Percentiles rank a stretch among this genome's conserved stretches.
phyloP scores from a whole-genome alignment of 2,329 filamentous ascomycete genomes.

The Pseudopithomyces chartarum region DNA sequence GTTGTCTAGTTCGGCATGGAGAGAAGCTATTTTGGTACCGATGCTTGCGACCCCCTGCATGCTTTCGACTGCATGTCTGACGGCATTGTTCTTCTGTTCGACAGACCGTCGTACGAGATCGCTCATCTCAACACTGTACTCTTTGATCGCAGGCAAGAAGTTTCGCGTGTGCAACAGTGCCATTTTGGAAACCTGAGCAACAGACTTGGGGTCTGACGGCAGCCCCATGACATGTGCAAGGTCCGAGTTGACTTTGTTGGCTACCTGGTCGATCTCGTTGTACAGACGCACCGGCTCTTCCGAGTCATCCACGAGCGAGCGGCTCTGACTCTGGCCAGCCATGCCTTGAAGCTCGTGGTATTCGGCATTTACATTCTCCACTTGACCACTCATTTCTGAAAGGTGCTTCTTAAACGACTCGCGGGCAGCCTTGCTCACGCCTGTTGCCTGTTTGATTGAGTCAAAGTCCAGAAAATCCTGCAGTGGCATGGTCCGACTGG shows the following conservation, averaged over 20 bases:
- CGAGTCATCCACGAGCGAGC: constrained; percentile 61
- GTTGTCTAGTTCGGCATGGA: constrained; percentile 73
- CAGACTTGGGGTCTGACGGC: constrained; percentile 67
- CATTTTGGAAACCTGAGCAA: constrained; percentile 67
- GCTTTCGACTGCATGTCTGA: constrained; percentile 68
- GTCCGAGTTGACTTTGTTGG: constrained; percentile 85
- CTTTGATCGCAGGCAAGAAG: constrained; percentile 64
- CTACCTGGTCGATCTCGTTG: constrained; percentile 83
- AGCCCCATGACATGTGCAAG: constrained; percentile 77
- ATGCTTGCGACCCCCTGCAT: constrained; percentile 85
- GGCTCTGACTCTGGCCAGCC: constrained; percentile 53
- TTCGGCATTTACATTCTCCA: constrained; percentile 48
- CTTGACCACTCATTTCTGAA: constrained; percentile 46
- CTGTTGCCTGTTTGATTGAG: constrained; percentile 73
- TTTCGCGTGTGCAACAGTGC: constrained; percentile 67
- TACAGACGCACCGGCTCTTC: constrained; percentile 72
- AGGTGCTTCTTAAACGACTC: constrained; percentile 65
- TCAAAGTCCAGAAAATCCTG: constrained; percentile 72
- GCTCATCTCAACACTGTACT: constrained; percentile 62
- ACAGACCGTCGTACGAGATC: constrained; percentile 57
- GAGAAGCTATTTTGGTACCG: constrained; percentile 72
- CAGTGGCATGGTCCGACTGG: constrained; percentile 29
- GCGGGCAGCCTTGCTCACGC: constrained; percentile 66
- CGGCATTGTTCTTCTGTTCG: constrained; percentile 70
- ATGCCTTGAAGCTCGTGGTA: constrained; percentile 52